A percentile compares a stretch with the other conserved stretches of the same genome.
These are phyloP conservation scores for Kurtzmaniella natalensis DNA, from an alignment of 1,139 yeast species.

Conservation along the genomic window DNA sequence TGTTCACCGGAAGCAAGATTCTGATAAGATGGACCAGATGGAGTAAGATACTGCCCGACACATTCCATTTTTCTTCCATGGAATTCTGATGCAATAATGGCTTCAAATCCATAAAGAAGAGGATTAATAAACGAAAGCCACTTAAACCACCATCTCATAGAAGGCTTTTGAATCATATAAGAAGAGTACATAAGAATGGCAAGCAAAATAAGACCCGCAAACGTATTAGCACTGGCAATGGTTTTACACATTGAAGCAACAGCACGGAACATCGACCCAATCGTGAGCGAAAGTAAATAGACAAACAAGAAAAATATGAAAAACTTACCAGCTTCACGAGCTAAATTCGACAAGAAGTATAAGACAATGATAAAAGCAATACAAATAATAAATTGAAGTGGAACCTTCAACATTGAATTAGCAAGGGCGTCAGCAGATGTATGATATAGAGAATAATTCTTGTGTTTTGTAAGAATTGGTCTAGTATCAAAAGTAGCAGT, in stretches of 20 bases:
- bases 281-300: conserved; percentile 20
- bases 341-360: conserved; percentile 50
- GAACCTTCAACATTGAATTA: conserved; percentile 40
- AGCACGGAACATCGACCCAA: conserved; percentile 45
- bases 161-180: conserved; percentile 51
- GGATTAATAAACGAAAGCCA: conserved; percentile 62
- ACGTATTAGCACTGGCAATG: conserved; percentile 47
- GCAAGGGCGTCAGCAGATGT: conserved; percentile 59
- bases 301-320: conserved; percentile 48
- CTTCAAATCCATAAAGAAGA: conserved; percentile 52
- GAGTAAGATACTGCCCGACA: conserved; percentile 35
- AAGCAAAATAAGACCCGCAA: conserved; percentile 47
- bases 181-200: conserved; percentile 50
- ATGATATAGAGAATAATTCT: conserved; percentile 51
- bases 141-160: conserved; percentile 63
- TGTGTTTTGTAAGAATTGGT: conserved; percentile 54
- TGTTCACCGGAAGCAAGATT: conserved; percentile 31
- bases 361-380: conserved; percentile 40
- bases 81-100: conserved; percentile 52
- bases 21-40: conserved; percentile 49
- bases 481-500: conserved; percentile 45
- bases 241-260: conserved; percentile 45
- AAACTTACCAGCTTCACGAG: conserved; percentile 50
- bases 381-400: conserved; percentile 44
- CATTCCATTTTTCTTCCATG: conserved; percentile 54